phyloP scores from a whole-genome alignment of 495 filamentous ascomycete species.

The Neurospora tetrasperma region DNA sequence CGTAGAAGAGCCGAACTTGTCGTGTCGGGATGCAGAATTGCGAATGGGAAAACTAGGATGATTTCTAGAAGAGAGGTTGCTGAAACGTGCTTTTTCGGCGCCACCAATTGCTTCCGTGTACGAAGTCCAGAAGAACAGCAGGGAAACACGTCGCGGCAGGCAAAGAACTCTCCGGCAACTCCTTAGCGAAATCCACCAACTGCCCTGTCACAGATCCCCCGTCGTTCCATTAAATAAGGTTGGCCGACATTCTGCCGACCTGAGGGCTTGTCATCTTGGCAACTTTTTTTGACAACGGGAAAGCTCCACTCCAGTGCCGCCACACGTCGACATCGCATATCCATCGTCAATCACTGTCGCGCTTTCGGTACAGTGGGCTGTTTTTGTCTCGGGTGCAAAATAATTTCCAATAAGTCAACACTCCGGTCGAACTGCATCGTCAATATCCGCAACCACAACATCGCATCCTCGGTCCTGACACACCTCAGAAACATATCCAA shows the following conservation, averaged over 20 bases:
- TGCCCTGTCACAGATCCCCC: background rate
- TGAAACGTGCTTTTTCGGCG: background rate
- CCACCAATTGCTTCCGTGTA: background rate
- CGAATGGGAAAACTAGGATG: background rate
- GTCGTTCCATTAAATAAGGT: background rate
- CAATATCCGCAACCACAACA: slow-evolving; percentile 4
- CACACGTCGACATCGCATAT: slow-evolving; percentile 2
- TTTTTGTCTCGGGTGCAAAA: background rate
- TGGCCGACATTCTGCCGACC: background rate
- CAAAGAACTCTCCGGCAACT: background rate
- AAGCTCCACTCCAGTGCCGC: background rate
- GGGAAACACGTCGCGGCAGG: background rate
- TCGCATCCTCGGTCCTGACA: background rate
- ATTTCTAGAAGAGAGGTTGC: background rate
- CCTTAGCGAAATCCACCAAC: background rate
- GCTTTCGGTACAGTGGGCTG: background rate
- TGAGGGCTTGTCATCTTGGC: background rate
- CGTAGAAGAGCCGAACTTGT: background rate
- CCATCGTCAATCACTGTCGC: slow-evolving; percentile 1
- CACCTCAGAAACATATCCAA: slow-evolving; percentile 20
- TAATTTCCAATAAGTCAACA: background rate
- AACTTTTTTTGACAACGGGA: background rate
- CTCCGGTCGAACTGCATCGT: background rate
- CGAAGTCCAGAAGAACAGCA: background rate
- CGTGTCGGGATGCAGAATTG: background rate